Evolutionary conservation across 257 asterid species (phyloP), one percentile per base, ranked within the genome.

Genomic region (Ligustrum vulgare): DNA sequence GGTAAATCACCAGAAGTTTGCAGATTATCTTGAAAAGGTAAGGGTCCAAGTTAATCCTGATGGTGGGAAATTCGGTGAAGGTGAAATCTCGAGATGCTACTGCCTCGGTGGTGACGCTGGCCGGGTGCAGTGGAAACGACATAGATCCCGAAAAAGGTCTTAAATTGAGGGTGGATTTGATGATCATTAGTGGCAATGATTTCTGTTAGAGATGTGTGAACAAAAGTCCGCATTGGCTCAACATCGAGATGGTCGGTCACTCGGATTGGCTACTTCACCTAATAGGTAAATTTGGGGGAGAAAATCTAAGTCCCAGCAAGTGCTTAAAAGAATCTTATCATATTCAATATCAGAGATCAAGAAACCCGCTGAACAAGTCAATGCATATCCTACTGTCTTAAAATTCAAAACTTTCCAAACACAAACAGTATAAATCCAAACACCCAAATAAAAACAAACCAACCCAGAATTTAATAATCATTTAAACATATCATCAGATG

Each of bases 371-470:
- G 13, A 62, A 7, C 62, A 72, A 76, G 43, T 56, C 75, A 37
- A 28, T 74, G 45, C 22, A 69, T 4, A 70, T 28, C 72, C 49
- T 65, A 67, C 54, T 43, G 35, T 32, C 73, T 58, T 23, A 33
- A 70, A 79, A 39, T 67, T 73, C 84, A 10, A 49, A 79, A 32
- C 71, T 74, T 71, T 65, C 45, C 37, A 58, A 41, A 58, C 72
- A 23, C 1, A 25, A 60, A 22, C 31, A 22, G 6, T 32, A 25
- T 8, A 60, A 9, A 60, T 11, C 34, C 34, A 23, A 11, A 25
- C 23, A 25, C 20, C 37, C 0, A 18, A 1, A 70, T 45, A 33
- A 67, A 65, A 70, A 49, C 32, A 60, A 60, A 60, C 35, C 18
- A 51, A 33, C 34, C 23, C n/a, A 63, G 13, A 41, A 43, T 51